Evolutionary conservation across 2,329 filamentous ascomycete genomes (phyloP).

Genomic region (Ascosphaera aggregata): DNA sequence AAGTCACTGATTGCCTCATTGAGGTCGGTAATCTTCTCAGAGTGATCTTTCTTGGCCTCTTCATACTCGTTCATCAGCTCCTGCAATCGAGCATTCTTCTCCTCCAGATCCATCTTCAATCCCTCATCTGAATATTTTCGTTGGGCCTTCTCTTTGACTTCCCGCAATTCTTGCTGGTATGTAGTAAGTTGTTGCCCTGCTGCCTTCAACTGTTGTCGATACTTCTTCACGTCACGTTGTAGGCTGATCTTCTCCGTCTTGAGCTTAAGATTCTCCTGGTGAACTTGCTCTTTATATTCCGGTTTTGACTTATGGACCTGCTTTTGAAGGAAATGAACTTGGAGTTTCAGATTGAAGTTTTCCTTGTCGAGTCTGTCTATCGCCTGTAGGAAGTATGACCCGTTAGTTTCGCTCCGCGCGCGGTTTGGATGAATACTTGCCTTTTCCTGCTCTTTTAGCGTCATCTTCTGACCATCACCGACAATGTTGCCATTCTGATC

Average conservation of each 20-base stretch:
- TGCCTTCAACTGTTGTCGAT: slow-evolving; percentile 59
- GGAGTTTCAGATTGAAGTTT: slow-evolving; percentile 90
- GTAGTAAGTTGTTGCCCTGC: slow-evolving; percentile 73
- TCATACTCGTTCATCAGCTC: slow-evolving; percentile 30
- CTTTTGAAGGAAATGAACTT: slow-evolving; percentile 91
- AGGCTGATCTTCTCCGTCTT: slow-evolving; percentile 84
- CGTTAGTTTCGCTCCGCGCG: neutral
- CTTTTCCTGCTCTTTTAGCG: slow-evolving; percentile 81
- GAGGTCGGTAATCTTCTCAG: slow-evolving; percentile 38
- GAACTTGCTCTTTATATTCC: slow-evolving; percentile 66
- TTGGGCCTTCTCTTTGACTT: slow-evolving; percentile 63
- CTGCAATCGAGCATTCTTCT: slow-evolving; percentile 20
- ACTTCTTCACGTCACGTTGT: slow-evolving; percentile 64
- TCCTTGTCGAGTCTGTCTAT: slow-evolving; percentile 96
- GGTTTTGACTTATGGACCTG: slow-evolving; percentile 68
- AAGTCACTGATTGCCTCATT: slow-evolving; percentile 54
- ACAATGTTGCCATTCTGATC: slow-evolving; percentile 44
- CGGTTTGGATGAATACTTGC: slow-evolving; percentile 21
- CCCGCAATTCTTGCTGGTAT: slow-evolving; percentile 58
- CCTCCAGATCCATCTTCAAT: slow-evolving; percentile 33
- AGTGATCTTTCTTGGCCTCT: slow-evolving; percentile 29
- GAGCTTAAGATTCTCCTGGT: slow-evolving; percentile 88
- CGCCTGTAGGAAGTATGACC: slow-evolving; percentile 19
- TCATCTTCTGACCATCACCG: slow-evolving; percentile 58
- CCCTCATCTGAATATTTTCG: slow-evolving; percentile 49